Evolutionary conservation across 1,284 basidiomycete species (phyloP), one percentile per base, ranked within the genome.

Genomic region (Athelia sp.): DNA sequence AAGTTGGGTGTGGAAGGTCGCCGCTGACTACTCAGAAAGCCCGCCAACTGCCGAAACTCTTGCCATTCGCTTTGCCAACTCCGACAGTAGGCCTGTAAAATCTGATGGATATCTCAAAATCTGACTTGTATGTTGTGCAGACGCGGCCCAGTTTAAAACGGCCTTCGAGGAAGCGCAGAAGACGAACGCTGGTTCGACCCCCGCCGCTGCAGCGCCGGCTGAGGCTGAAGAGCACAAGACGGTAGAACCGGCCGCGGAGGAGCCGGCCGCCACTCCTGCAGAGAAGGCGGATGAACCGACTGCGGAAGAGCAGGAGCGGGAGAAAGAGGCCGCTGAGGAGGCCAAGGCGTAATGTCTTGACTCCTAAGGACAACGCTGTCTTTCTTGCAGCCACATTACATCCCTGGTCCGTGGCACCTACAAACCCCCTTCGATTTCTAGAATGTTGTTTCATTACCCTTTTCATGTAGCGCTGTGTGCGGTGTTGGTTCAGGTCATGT

Each of bases 1-100:
- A 69, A 97, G 93, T 61, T 99, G 97, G 97, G 97, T 99, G 35
- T 99, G 90, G 88, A 95, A 98, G 71, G 95, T 97, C 49, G 81
- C 86, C 49, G 97, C 96, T 42, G 97, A 99, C 69, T 93, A 92
- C 65, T 84, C 96, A 47, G 95, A 98, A 65, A 80, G 81, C 52
- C 92, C 90, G 50, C 82, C 95, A 18, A 88, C 87, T 40, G 72
- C 93, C 19, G 96, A 98, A 74, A 98, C 96, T 18, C 84, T 99
- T 50, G 97, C 97, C 45, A 98, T 99, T 65, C 90, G 97, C 54
- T 99, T 99, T 64, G 96, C 93, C 56, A 99, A 98, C 74, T 78
- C 91, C 53, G 97, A 99, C 24, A 95, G 94, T 97, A 61, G 70
- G 93, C 76, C 17, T 11, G n/a, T 46, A 54, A n/a, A n/a, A 17